phyloP scores from a whole-genome alignment of 176 grass and related monocot genomes.

The Phragmites australis region DNA sequence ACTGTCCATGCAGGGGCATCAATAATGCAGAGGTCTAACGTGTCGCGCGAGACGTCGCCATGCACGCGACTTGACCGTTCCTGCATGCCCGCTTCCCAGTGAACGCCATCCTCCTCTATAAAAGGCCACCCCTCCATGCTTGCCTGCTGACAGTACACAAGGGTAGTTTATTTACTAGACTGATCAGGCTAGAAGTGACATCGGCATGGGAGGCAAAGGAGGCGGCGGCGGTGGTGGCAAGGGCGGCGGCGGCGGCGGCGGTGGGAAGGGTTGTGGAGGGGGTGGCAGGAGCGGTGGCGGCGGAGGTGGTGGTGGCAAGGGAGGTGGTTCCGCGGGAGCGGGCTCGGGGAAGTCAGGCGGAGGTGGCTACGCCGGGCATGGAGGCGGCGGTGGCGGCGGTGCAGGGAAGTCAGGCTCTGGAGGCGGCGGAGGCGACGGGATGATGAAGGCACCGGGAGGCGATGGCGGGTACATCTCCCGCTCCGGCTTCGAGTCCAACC shows the following conservation, averaged over 20 bases:
- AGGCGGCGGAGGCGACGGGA: neutral
- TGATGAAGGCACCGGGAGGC: slow-evolving; percentile 29
- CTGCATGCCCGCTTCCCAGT: neutral
- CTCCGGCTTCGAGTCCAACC: slow-evolving; percentile 31
- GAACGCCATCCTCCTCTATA: neutral
- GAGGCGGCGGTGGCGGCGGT: neutral
- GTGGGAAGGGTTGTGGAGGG: neutral
- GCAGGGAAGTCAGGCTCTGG: neutral
- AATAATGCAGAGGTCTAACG: neutral
- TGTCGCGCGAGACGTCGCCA: neutral
- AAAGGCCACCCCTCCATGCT: neutral
- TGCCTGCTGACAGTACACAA: neutral
- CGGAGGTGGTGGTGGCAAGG: neutral
- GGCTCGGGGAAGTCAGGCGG: neutral
- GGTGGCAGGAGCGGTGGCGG: neutral
- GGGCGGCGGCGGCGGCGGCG: neutral
- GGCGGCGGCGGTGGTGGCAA: neutral
- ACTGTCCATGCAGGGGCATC: neutral
- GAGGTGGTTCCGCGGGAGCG: neutral
- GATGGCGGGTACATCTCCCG: slow-evolving; percentile 19
- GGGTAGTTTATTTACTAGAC: neutral
- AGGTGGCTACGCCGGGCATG: neutral
- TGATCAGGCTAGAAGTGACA: too few species aligned
- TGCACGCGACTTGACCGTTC: neutral
- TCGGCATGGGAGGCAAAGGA: slow-evolving; percentile 23